phyloP scores from a whole-genome alignment of 164 flowering plant species.

The Buxus sempervirens region DNA sequence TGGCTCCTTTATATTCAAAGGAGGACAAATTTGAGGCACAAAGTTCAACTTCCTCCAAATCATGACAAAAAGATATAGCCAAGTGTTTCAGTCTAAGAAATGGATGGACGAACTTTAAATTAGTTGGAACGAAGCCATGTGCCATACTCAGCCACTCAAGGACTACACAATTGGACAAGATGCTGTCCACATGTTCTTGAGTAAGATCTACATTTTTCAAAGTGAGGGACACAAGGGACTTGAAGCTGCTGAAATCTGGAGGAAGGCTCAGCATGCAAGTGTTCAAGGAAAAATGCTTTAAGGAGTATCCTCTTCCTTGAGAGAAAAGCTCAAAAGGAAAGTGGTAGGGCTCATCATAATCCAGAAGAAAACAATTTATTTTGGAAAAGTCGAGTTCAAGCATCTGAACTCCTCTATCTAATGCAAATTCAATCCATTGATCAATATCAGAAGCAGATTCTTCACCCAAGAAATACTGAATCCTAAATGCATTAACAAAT shows the following conservation, averaged over 20 bases:
- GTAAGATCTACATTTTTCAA: background rate
- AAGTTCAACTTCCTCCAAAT: background rate
- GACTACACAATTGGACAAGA: background rate
- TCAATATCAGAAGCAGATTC: too few relatives aligned
- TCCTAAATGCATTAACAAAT: too few relatives aligned
- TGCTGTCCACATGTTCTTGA: background rate
- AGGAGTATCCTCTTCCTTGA: background rate
- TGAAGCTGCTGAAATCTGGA: background rate
- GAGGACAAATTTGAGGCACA: background rate
- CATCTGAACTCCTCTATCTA: too few relatives aligned
- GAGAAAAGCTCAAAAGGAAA: background rate
- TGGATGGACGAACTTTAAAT: background rate
- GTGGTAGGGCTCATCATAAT: background rate
- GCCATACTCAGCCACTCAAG: background rate
- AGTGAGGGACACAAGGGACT: background rate
- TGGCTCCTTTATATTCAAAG: background rate
- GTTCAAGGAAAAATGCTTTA: background rate
- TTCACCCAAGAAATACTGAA: too few relatives aligned
- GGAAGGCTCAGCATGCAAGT: background rate
- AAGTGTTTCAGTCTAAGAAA: background rate
- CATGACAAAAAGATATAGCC: background rate
- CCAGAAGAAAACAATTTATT: background rate
- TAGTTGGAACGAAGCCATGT: background rate
- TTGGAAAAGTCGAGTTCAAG: background rate
- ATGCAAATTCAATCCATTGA: too few relatives aligned